phyloP scores from a whole-genome alignment of 2,329 filamentous ascomycete species.

The Fragosphaeria purpurea region DNA sequence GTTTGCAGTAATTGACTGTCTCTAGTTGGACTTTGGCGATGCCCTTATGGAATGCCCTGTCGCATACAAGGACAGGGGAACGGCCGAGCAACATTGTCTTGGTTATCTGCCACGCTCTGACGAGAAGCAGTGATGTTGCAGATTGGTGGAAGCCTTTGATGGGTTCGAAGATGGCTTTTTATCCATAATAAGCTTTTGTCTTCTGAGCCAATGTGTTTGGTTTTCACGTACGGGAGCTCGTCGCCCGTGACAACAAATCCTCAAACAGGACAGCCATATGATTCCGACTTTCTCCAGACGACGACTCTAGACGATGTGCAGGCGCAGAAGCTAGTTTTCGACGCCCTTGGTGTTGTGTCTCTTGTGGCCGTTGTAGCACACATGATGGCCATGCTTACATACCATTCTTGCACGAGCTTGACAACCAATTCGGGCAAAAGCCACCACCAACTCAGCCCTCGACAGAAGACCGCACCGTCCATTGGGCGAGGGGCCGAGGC shows the following conservation, averaged over 20 bases:
- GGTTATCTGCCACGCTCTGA: constrained; percentile 35
- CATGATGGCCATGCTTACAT: constrained; percentile 30
- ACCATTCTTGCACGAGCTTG: constrained; percentile 24
- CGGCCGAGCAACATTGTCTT: constrained; percentile 32
- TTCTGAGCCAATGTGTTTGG: constrained; percentile 44
- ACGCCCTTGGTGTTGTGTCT: constrained; percentile 41
- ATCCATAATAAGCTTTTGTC: constrained; percentile 41
- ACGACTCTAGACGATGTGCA: constrained; percentile 58
- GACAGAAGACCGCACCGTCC: constrained; percentile 21
- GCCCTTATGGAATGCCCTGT: constrained; percentile 17
- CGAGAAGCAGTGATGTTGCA: constrained; percentile 43
- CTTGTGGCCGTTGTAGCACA: constrained; percentile 40
- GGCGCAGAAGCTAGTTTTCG: constrained; percentile 44
- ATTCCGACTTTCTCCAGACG: constrained; percentile 50
- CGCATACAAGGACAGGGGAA: constrained; percentile 25
- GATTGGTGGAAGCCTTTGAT: constrained; percentile 49
- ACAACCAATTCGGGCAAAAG: constrained; percentile 29
- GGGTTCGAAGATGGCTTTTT: constrained; percentile 42
- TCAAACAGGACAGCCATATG: no score
- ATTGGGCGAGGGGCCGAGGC: neutral
- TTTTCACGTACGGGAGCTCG: constrained; percentile 42
- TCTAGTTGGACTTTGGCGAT: constrained; percentile 20
- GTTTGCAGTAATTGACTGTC: constrained; percentile 17
- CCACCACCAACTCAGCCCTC: constrained; percentile 32
- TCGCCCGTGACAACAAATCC: constrained; percentile 28